Conservation (phyloP, 768 basidiomycete species). For the Gloeophyllum trabeum region DNA sequence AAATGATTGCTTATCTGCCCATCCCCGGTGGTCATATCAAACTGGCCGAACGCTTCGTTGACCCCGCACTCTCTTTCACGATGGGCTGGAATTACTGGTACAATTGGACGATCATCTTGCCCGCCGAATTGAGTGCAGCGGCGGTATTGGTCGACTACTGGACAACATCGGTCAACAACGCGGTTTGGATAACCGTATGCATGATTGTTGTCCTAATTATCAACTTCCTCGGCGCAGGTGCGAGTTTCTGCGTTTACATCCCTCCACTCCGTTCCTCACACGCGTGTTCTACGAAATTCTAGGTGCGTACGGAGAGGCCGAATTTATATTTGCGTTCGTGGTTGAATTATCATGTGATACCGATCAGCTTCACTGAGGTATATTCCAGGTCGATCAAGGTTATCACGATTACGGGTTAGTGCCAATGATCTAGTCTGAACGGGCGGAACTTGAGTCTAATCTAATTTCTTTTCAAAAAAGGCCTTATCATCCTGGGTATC, state of each 20-base stretch:
- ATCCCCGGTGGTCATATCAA: constrained; percentile 75
- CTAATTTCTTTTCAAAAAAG: constrained; percentile 12
- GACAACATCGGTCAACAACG: constrained; percentile 38
- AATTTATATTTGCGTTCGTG: constrained; percentile 71
- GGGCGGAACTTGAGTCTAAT: constrained; percentile 21
- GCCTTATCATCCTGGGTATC: constrained; percentile 42
- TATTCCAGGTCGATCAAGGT: constrained; percentile 66
- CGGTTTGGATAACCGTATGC: constrained; percentile 74
- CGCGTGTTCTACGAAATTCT: too few relatives aligned
- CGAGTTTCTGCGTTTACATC: too few relatives aligned
- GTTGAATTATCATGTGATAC: background rate
- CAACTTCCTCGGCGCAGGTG: constrained; percentile 63
- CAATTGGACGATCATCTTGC: constrained; percentile 56
- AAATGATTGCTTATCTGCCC: constrained; percentile 73
- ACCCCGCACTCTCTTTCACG: constrained; percentile 56
- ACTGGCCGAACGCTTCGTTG: constrained; percentile 73
- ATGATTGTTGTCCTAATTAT: constrained; percentile 67
- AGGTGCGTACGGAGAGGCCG: constrained; percentile 74
- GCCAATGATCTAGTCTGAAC: constrained; percentile 22
- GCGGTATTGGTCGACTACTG: constrained; percentile 72
- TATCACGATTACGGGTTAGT: constrained; percentile 57
- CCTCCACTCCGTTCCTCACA: too few relatives aligned
- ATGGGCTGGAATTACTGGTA: constrained; percentile 45
- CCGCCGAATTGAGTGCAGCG: constrained; percentile 65
- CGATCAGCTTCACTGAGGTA: background rate